Evolutionary conservation across 148 eudicot genomes (phyloP).

Genomic region (Pouteria glomerata): DNA sequence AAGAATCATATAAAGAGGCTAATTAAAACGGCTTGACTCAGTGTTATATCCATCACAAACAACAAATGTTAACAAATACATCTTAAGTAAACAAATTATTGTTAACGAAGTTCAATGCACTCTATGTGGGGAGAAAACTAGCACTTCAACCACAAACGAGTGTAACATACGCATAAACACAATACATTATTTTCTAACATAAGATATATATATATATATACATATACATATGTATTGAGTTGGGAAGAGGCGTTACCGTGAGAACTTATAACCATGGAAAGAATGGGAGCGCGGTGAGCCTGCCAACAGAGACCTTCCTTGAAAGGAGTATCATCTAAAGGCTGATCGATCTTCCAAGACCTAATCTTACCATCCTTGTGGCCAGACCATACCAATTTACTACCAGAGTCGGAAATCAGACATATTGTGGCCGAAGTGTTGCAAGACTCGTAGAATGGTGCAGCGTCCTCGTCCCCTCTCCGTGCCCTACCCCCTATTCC

Average conservation of each 20-base stretch:
- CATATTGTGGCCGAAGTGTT: constrained; percentile 63
- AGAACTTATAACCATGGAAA: constrained; percentile 56
- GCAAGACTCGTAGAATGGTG: constrained; percentile 77
- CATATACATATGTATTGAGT: too few species aligned
- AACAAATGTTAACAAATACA: too few species aligned
- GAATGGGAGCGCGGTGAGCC: constrained; percentile 84
- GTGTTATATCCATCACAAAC: too few species aligned
- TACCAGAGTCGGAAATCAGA: constrained; percentile 64
- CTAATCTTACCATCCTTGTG: constrained; percentile 94
- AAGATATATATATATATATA: too few species aligned
- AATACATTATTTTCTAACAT: too few species aligned
- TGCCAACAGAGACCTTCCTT: constrained; percentile 80
- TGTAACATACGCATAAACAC: too few species aligned
- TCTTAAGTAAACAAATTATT: too few species aligned
- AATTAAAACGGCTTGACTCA: too few species aligned
- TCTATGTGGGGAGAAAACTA: too few species aligned
- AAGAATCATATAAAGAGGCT: too few species aligned
- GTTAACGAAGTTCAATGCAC: too few species aligned
- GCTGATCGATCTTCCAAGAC: constrained; percentile 91
- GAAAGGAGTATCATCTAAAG: constrained; percentile 39
- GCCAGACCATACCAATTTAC: constrained; percentile 85
- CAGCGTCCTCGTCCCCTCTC: constrained; percentile 90
- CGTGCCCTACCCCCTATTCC: constrained; percentile 64
- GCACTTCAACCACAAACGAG: too few species aligned
- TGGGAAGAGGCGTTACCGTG: constrained; percentile 46